Evolutionary conservation across 208 protist species (phyloP).

Genomic region (Acanthamoeba lenticulata): DNA sequence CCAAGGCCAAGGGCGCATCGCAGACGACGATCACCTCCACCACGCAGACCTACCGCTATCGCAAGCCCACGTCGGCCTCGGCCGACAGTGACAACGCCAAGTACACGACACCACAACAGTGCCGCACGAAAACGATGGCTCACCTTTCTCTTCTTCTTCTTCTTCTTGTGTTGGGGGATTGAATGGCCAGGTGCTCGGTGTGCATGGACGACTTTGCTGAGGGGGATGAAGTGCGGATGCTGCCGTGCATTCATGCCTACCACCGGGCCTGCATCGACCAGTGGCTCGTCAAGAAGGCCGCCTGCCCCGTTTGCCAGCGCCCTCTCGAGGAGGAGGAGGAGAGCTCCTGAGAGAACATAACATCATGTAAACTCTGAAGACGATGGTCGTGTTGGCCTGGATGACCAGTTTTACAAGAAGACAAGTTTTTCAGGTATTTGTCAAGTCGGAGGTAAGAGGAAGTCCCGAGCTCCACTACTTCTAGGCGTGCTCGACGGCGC

Average conservation of each 20-base stretch:
- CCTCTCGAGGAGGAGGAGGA: background rate
- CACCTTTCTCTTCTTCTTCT: too few species aligned
- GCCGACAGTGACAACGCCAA: too few species aligned
- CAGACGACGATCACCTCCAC: background rate
- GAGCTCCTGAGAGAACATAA: background rate
- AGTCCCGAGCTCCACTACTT: too few species aligned
- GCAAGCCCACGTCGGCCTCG: too few species aligned
- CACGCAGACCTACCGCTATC: background rate
- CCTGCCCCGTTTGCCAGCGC: slow-evolving; percentile 82
- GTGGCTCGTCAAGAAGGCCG: slow-evolving; percentile 75
- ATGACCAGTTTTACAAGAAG: too few species aligned
- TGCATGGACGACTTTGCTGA: slow-evolving; percentile 82
- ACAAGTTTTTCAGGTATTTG: too few species aligned
- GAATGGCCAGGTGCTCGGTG: slow-evolving; percentile 77
- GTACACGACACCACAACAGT: too few species aligned
- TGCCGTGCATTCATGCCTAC: slow-evolving; percentile 83
- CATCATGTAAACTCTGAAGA: background rate
- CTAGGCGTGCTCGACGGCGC: too few species aligned
- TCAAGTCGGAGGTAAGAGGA: too few species aligned
- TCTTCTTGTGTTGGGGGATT: too few species aligned
- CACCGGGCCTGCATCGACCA: slow-evolving; percentile 79
- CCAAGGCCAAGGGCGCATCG: background rate
- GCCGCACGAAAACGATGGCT: too few species aligned
- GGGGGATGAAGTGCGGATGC: slow-evolving; percentile 74
- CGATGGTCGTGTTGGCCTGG: too few species aligned